Evolutionary conservation across 108 stramenopile species (phyloP), one percentile per base, ranked within the genome.

Genomic region (Fragilaria radians): DNA sequence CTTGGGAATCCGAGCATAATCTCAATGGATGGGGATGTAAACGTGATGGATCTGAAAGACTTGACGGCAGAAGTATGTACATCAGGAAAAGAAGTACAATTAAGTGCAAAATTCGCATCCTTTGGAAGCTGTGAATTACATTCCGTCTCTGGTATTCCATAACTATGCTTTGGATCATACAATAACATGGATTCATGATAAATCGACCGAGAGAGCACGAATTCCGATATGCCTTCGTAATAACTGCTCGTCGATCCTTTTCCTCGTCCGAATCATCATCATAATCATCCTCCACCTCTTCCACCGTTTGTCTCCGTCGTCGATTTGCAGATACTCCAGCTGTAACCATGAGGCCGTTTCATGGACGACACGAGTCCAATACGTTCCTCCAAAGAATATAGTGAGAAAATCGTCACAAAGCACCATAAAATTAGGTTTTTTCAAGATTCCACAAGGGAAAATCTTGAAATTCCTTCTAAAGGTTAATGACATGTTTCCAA

Each of bases 161-260:
- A 2, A 23, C 3, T 26, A 52, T 27, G 3, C 2, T 23, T 18
- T 18, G 11, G 48, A 59, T 31, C 46, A 73, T 36, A 50, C 72
- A 73, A 0, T 58, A 57, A 54, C 72, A 73, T 5, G 72, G 65
- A 66, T 73, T 73, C 65, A 73, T 49, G 11, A 67, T 47, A 47
- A 73, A 66, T 56, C 66, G 65, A 24, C 72, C 72, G 23, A 66
- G 30, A 46, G 61, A 56, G 31, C 72, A 73, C 4, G 72, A 55
- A 54, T 31, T 58, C 18, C 34, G 26, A 46, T 62, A 73, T 53
- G 58, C 52, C 22, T 23, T 23, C 18, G 22, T 1, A 2, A 26
- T 42, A 11, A 14, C 7, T 7, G 36, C 11, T 14, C 36, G 18
- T 24, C 58, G 55, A n/a, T 64, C 70, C 30, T 71, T 62, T 21